Evolutionary conservation across 306 rosid genomes (phyloP).

Genomic region (Lathyrus tuberosus): DNA sequence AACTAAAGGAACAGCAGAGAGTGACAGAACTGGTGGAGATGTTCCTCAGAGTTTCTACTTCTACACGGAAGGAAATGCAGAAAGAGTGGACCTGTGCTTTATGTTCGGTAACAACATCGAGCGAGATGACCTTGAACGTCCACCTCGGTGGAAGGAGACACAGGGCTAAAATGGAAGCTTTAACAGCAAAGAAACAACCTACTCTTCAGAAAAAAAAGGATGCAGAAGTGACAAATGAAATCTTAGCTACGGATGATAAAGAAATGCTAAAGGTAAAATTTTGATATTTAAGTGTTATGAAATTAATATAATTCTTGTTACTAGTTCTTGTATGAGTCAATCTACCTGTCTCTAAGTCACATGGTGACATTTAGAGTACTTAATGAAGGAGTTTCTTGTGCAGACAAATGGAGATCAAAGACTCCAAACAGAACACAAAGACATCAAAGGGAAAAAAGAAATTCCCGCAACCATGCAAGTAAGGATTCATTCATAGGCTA

Average conservation of each 20-base stretch:
- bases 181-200: constrained; percentile 35
- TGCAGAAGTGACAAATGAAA: not conserved
- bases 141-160: constrained; percentile 50
- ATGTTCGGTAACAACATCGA: constrained; percentile 37
- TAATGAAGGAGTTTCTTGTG: not conserved
- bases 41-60: constrained; percentile 27
- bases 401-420: not conserved
- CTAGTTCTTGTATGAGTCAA: not conserved
- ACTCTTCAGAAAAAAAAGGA: not conserved
- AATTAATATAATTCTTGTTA: not conserved
- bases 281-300: not conserved
- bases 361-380: not conserved
- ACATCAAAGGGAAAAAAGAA: not conserved
- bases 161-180: constrained; percentile 34
- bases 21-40: constrained; percentile 28
- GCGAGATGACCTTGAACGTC: not conserved
- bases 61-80: constrained; percentile 38
- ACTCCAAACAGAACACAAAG: not conserved
- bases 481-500: not conserved
- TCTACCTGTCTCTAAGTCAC: not conserved
- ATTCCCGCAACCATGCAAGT: not conserved
- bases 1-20: not conserved
- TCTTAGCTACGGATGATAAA: not conserved
- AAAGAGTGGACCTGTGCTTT: constrained; percentile 60
- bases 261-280: not conserved